Evolutionary conservation across 371 early-diverging fungal genomes (phyloP), one percentile per base, ranked within the genome.

Genomic region (Mucor saturninus): DNA sequence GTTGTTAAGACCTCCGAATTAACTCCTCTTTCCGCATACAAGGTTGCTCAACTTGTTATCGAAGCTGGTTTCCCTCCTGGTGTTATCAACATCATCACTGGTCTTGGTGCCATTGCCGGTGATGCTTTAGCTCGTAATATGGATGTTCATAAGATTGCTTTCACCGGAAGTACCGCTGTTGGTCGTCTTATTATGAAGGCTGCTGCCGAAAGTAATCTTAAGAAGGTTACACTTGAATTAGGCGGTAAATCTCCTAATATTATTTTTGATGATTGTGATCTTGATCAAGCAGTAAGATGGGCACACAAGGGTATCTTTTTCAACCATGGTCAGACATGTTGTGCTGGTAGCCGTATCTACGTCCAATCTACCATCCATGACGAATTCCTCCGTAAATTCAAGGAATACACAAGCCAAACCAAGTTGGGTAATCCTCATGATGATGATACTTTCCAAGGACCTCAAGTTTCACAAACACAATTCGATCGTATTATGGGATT

Each of bases 161-260:
- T 89, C 71, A 89, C 88, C 7, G 90, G 90, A 39, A 76, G 77
- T 53, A 87, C 88, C 42, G 61, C 64, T 14, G 77, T 77, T 8
- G 89, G 90, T 38, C 81, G 87, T 63, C 54, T 59, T 57, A 64
- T 89, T 62, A 76, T 86, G 79, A 73, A 72, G 57, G 82, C 83
- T 54, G 74, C 85, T 67, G 59, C 93, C 8, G 86, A 83, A 55
- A 81, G 83, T 56, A 91, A 87, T 52, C 82, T 93, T 59, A 93
- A 93, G 80, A 88, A 85, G 65, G 77, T 91, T 8, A 88, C 92
- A 5, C 69, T 93, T 45, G 93, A 93, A 69, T 75, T 93, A 4
- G 93, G 94, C 45, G 94, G 92, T 58, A 93, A 93, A 60, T 94
- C 95, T 1, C 92, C 95, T 40, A 91, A 92, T 67, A 92, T 96